Evolutionary conservation across 306 rosid species (phyloP), one percentile per base, ranked within the genome.

Genomic region (Rubus parviflorus): DNA sequence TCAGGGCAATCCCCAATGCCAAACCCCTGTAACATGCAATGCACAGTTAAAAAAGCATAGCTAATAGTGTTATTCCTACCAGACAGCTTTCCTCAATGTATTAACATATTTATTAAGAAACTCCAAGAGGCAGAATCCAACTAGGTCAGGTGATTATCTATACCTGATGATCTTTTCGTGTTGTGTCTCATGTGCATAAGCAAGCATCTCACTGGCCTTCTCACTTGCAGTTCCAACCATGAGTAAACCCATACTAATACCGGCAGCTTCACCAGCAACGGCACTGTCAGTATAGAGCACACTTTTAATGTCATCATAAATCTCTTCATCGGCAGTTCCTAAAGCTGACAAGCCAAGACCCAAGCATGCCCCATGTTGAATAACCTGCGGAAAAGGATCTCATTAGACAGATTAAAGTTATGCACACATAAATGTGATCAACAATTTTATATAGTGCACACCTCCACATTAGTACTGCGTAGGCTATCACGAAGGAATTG

Each of bases 151-250:
- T 75, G 79, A 69, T 66, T 16, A 76, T 69, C 69, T 57, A 81
- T 83, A 88, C 98, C 98, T 86, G 48, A 90, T 90, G 81, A 92
- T 95, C 80, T 95, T 95, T 81, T 95, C 98, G 42, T 95, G 98
- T 38, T 92, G 95, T 23, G 98, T 95, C 88, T 95, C 98, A 14
- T 92, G 97, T n/a, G 98, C 95, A 81, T 95, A 95, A 79, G 95
- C 73, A 77, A 90, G 96, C 98, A 95, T 92, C 90, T 95, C 97
- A 84, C 90, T 82, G 57, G 97, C 98, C 90, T 95, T 95, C 79
- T 90, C 97, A 83, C 97, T 92, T 57, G 93, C 98, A 42, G 98
- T 95, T 76, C 98, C 98, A 83, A 95, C 98, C 97, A 95, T 89
- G 71, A 95, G 97, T 77, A 95, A 89, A 43, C 98, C 98, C 98